A percentile compares a stretch with the other conserved stretches of the same genome.
Evolutionary conservation across 2,329 filamentous ascomycete species (phyloP).

Genomic region (Xylariaceae sp.): DNA sequence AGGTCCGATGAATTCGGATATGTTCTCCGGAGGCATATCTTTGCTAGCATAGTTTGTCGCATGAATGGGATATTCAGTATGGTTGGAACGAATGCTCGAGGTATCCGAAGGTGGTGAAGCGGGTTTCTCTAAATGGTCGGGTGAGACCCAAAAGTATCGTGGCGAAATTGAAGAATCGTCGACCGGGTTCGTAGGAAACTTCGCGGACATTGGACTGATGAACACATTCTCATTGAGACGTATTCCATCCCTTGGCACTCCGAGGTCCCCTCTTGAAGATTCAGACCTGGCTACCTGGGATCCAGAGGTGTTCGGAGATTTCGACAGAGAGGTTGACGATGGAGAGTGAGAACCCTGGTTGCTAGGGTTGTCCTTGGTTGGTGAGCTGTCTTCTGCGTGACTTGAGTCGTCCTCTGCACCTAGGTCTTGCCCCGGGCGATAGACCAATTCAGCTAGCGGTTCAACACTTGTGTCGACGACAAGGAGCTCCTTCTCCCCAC

Average conservation of each 20-base stretch:
- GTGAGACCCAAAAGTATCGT: conserved; percentile 10
- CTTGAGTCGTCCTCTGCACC: conserved; percentile 6
- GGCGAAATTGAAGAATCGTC: conserved; percentile 10
- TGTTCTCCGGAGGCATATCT: background rate
- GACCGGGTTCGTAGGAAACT: background rate
- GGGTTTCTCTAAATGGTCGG: background rate
- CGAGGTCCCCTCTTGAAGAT: background rate
- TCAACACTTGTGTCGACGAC: conserved; percentile 63
- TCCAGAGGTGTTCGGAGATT: background rate
- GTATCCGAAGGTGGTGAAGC: background rate
- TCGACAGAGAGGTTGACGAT: background rate
- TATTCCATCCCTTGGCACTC: background rate
- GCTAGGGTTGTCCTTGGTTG: background rate
- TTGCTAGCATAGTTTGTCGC: background rate
- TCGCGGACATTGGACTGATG: background rate
- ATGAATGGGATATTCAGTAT: background rate
- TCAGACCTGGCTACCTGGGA: background rate
- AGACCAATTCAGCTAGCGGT: conserved; percentile 50
- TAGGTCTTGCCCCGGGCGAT: conserved; percentile 33
- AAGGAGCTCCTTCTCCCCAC: conserved; percentile 69
- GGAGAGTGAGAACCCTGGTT: background rate
- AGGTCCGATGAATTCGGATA: background rate
- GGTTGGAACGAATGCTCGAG: background rate
- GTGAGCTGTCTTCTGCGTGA: conserved; percentile 1
- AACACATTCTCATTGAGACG: background rate